Conservation (phyloP, 2,329 filamentous ascomycete species). For the Botrytis tulipae region DNA sequence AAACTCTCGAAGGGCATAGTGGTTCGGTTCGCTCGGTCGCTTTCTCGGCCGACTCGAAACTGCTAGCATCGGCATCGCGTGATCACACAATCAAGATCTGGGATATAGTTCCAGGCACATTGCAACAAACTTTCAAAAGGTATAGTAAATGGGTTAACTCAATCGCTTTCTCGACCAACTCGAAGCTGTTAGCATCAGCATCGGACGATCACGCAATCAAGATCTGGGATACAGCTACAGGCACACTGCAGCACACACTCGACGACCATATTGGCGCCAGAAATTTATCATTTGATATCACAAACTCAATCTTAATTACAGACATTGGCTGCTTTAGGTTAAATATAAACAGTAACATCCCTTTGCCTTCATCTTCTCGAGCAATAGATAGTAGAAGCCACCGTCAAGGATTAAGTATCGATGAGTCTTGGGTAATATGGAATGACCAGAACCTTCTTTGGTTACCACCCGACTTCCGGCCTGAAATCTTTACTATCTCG, state of each 20-base stretch:
- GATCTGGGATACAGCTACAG: not conserved
- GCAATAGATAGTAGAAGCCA: constrained; percentile 20
- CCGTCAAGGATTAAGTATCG: constrained; percentile 24
- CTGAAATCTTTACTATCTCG: constrained; percentile 22
- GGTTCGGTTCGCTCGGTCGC: too few species aligned
- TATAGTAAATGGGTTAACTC: not conserved
- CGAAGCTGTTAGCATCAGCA: not conserved
- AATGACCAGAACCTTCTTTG: constrained; percentile 28
- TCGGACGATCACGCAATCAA: not conserved
- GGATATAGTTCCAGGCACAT: too few species aligned
- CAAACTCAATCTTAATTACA: not conserved
- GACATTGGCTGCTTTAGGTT: not conserved
- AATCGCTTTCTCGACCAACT: not conserved
- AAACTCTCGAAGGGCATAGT: too few species aligned
- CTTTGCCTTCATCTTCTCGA: not conserved
- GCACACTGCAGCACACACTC: not conserved
- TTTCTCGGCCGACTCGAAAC: too few species aligned
- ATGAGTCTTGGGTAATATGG: constrained; percentile 16
- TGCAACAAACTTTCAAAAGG: not conserved
- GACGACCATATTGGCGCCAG: not conserved
- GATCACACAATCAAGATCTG: too few species aligned
- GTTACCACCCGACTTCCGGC: constrained; percentile 27
- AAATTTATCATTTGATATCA: not conserved
- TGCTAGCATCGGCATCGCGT: too few species aligned
- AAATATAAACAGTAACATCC: not conserved